A percentile compares a stretch with the other conserved stretches of the same genome.
Evolutionary conservation across 2,329 filamentous ascomycete genomes (phyloP).

Genomic region (Paraphaeosphaeria sporulosa): DNA sequence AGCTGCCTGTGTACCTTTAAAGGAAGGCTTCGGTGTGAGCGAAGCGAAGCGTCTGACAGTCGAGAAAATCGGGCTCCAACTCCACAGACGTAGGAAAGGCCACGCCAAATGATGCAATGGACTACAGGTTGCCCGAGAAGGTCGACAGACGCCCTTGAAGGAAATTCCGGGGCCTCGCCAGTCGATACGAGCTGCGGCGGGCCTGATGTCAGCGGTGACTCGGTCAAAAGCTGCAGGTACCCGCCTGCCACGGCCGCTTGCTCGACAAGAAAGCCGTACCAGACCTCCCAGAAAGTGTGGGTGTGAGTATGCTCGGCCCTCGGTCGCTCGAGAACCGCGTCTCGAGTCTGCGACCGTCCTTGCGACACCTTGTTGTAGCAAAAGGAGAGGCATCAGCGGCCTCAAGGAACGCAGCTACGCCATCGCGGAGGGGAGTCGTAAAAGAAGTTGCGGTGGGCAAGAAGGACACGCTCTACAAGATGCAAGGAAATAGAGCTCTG

Average conservation of each 20-base stretch:
- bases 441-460: not conserved
- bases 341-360: not conserved
- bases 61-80: not conserved
- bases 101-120: not conserved
- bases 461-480: not conserved
- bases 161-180: not conserved
- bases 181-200: not conserved
- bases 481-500: not conserved
- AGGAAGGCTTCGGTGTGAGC: not conserved
- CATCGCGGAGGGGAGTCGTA: not conserved
- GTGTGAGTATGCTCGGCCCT: not conserved
- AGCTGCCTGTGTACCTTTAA: not conserved
- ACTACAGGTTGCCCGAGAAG: not conserved
- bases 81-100: not conserved
- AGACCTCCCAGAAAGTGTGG: not conserved
- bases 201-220: not conserved
- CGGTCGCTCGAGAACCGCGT: not conserved
- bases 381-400: not conserved
- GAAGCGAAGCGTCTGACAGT: not conserved
- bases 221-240: not conserved
- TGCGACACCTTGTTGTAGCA: not conserved
- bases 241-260: not conserved
- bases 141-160: not conserved
- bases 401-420: not conserved
- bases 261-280: not conserved